These are phyloP conservation scores for Neonectria sp. DNA, from an alignment of 2,329 filamentous ascomycete genomes.

Conservation along the genomic window DNA sequence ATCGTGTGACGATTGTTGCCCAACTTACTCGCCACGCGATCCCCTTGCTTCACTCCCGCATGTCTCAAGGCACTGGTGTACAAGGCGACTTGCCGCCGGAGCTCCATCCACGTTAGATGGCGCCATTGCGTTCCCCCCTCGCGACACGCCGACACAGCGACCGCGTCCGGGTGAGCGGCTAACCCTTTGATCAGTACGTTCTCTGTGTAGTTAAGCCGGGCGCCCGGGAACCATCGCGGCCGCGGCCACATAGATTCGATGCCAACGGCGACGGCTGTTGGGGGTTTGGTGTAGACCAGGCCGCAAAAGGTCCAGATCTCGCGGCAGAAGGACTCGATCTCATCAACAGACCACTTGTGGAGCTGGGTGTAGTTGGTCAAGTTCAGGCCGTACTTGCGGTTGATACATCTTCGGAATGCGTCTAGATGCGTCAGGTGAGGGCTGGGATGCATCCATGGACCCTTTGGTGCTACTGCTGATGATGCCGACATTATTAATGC, in stretches of 20 bases:
- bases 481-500: too few relatives aligned
- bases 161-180: not conserved
- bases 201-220: not conserved
- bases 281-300: not conserved
- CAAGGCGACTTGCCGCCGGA: not conserved
- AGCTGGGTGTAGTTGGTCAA: not conserved
- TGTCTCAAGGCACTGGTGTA: not conserved
- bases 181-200: not conserved
- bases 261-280: not conserved
- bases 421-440: constrained; percentile 6
- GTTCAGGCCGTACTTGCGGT: not conserved
- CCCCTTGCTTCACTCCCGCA: not conserved
- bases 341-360: constrained; percentile 1
- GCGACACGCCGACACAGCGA: not conserved
- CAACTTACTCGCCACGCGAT: constrained; percentile 3
- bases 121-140: not conserved
- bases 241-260: not conserved
- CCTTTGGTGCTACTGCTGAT: too few relatives aligned
- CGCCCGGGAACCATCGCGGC: constrained; percentile 3
- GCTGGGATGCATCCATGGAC: constrained; percentile 2
- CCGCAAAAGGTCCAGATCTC: constrained; percentile 1
- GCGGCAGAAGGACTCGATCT: not conserved
- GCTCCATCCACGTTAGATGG: constrained; percentile 1
- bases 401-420: not conserved
- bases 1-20: not conserved